These are phyloP conservation scores for Pseudognaphalium luteoalbum DNA, from an alignment of 129 eudicot genomes.

Conservation along the genomic window DNA sequence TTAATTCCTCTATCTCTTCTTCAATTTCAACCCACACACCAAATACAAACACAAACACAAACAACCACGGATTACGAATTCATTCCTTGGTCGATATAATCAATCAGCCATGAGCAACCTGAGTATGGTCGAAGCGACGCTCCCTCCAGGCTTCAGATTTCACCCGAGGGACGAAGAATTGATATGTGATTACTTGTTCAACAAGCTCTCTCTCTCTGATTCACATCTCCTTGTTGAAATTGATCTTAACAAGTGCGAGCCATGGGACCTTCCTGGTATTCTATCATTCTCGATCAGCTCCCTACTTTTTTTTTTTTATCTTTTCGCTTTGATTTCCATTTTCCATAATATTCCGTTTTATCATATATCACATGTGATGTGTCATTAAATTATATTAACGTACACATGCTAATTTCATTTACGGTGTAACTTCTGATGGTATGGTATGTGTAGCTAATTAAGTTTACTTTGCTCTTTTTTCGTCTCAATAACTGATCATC, in stretches of 20 bases:
- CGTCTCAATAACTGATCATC: background rate
- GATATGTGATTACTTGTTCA: slow-evolving; percentile 79
- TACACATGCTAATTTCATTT: background rate
- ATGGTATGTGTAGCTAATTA: no score
- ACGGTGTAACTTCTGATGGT: background rate
- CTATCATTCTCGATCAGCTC: background rate
- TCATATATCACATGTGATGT: background rate
- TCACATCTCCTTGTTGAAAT: slow-evolving; percentile 57
- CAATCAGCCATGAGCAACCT: slow-evolving; percentile 47
- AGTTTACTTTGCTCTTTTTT: background rate
- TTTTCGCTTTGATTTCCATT: background rate
- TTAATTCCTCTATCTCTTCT: slow-evolving; percentile 9
- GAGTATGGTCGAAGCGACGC: slow-evolving; percentile 77
- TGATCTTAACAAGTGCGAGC: slow-evolving; percentile 88
- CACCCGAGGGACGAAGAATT: slow-evolving; percentile 85
- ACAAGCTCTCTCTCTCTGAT: slow-evolving; percentile 42
- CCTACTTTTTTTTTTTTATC: no score
- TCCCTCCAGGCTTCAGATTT: slow-evolving; percentile 94
- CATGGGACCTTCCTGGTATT: slow-evolving; percentile 94
- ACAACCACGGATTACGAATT: background rate
- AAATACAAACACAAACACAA: slow-evolving; percentile 1
- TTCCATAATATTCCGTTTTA: background rate
- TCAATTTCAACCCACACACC: background rate
- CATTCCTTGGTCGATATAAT: background rate
- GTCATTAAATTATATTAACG: no score